Evolutionary conservation across 2,329 filamentous ascomycete species (phyloP).

Genomic region (Alternaria ethzedia): DNA sequence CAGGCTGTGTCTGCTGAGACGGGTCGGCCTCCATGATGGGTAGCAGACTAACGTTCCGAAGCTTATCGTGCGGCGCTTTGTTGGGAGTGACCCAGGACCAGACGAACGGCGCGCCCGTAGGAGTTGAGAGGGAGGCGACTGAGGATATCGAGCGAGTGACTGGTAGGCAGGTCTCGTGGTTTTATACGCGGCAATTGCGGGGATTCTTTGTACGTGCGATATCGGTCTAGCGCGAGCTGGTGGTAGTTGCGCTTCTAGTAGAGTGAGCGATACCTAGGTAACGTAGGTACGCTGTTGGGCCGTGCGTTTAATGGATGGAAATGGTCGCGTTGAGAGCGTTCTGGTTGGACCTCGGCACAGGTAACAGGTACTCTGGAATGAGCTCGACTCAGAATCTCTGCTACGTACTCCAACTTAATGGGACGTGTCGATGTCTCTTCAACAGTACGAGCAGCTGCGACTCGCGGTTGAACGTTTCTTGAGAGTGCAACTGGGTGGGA

Average conservation of each 20-base stretch:
- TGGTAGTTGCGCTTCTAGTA: conserved; percentile 8
- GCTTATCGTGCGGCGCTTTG: neutral
- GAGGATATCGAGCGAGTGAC: neutral
- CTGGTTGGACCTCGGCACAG: neutral
- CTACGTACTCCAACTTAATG: conserved; percentile 28
- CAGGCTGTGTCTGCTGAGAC: conserved; percentile 60
- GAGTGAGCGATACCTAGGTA: conserved; percentile 4
- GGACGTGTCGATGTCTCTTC: conserved; percentile 14
- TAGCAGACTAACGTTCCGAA: neutral
- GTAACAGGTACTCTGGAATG: neutral
- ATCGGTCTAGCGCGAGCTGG: conserved; percentile 1
- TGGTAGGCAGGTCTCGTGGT: neutral
- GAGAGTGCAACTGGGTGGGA: neutral
- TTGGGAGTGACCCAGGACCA: neutral
- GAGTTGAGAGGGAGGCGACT: neutral
- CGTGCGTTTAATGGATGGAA: conserved; percentile 4
- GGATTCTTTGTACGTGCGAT: neutral
- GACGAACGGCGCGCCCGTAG: neutral
- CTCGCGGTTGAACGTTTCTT: neutral
- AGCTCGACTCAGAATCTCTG: neutral
- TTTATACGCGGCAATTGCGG: conserved; percentile 5
- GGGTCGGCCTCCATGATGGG: conserved; percentile 28
- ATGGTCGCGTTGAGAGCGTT: neutral
- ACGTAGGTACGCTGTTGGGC: conserved; percentile 7
- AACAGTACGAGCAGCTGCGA: neutral